These are phyloP conservation scores for Suaeda aralocaspica DNA, from an alignment of 148 eudicot genomes.

Conservation along the genomic window DNA sequence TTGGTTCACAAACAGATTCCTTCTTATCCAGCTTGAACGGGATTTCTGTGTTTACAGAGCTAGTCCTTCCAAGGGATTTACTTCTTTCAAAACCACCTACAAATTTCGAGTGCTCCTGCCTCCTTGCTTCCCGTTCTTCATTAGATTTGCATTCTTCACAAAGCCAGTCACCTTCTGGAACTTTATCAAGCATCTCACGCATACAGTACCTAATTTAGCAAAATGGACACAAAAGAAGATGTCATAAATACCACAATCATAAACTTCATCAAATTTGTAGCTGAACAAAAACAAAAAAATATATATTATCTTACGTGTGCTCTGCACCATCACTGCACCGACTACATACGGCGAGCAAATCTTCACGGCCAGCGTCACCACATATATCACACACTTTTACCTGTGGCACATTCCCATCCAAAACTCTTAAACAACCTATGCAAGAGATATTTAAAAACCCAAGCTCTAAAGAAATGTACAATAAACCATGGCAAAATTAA, in stretches of 20 bases:
- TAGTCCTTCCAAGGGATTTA: slow-evolving; percentile 39
- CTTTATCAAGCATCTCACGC: slow-evolving; percentile 62
- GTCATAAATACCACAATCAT: background rate
- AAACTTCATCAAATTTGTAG: slow-evolving; percentile 1
- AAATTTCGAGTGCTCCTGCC: slow-evolving; percentile 29
- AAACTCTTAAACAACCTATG: no score
- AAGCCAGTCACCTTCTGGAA: slow-evolving; percentile 92
- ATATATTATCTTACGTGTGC: slow-evolving; percentile 70
- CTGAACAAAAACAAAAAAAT: background rate
- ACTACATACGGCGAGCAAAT: slow-evolving; percentile 87
- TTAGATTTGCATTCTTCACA: slow-evolving; percentile 82
- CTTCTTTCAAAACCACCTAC: slow-evolving; percentile 42
- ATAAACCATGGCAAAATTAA: no score
- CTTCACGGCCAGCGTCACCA: slow-evolving; percentile 97
- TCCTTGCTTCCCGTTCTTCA: slow-evolving; percentile 41
- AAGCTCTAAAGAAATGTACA: no score
- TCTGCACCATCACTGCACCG: slow-evolving; percentile 95
- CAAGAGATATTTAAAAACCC: no score
- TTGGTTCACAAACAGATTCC: slow-evolving; percentile 36
- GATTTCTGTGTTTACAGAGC: slow-evolving; percentile 24
- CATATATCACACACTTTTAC: slow-evolving; percentile 96
- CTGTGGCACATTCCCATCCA: no score
- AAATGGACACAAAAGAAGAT: slow-evolving; percentile 18
- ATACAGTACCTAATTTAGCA: slow-evolving; percentile 72
- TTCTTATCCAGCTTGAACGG: slow-evolving; percentile 36